Base-by-base conservation (phyloP, 1,139 yeast species). In the Debaryomycetaceae sp. region DNA sequence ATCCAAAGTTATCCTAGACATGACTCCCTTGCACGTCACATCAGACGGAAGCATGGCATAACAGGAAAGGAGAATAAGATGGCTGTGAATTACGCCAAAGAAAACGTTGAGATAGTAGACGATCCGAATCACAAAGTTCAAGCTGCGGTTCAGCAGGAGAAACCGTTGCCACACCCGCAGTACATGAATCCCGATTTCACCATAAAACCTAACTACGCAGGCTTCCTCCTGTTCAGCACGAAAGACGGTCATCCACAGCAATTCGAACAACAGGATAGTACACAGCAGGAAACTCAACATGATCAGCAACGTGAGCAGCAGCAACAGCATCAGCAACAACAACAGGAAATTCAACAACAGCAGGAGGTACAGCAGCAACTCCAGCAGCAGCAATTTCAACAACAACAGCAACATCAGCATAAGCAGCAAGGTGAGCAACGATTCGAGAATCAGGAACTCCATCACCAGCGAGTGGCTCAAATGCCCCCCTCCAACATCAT, bases 21-120 rank as follows among this genome's bases (percentile, higher is more conserved):
- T 49, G 79, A 73, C 51, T 71, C 77, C 5, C 60, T 74, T 45
- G 75, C 78, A 0, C 59, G 79, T 40, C 79, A 74, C 51, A 70
- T 74, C 6, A 57, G 78, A 42, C 59, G 78, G 42, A 72, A 72
- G 47, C 79, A 74, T 53, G 76, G 76, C 1, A 66, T 74, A 14
- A 70, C 76, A 0, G 79, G 78, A 1, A 70, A 69, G 43, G 79
- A 73, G 44, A 73, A 72, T 52, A 73, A 72, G 47, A 58, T 68
- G 59, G 78, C 78, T 0, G 77, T 74, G n/a, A 66, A 68, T 48
- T 69, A 70, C 50, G 79, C 78, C n/a, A 72, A 71, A 51, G 74
- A 68, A 38, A 65, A 72, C 48, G 76, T 71, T 4, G 73, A 68
- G 42, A 57, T 68, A 6, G 62, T 71, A 24, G 75, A 70, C 41